Percentiles rank a stretch among this genome's conserved stretches.
phyloP scores from a whole-genome alignment of 202 grass and related monocot genomes.

The Carex arenaria region DNA sequence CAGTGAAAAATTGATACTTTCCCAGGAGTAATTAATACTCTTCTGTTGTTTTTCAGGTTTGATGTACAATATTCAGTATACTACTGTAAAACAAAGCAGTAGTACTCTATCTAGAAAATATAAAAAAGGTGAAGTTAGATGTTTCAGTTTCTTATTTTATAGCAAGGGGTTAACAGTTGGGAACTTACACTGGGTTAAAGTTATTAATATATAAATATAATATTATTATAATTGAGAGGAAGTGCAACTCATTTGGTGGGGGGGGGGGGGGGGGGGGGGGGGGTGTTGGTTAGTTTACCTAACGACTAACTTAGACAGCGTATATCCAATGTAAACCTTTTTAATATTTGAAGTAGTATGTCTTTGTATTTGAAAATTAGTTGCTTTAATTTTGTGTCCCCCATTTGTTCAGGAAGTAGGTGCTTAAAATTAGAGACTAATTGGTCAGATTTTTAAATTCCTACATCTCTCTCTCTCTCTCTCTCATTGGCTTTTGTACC shows the following conservation, averaged over 20 bases:
- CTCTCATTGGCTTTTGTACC: not conserved
- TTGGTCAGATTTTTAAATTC: not conserved
- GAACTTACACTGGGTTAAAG: slow-evolving; percentile 1
- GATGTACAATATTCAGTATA: not conserved
- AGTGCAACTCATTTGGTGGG: not conserved
- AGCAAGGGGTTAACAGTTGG: not conserved
- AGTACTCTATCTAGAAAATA: not conserved
- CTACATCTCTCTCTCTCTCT: not conserved
- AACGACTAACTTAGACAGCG: not conserved
- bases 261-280: not conserved
- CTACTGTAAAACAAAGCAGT: not conserved
- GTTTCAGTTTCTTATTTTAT: not conserved
- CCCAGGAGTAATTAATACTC: not conserved
- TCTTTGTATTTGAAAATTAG: not conserved
- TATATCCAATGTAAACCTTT: not conserved
- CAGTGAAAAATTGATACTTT: not conserved
- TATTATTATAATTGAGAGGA: slow-evolving; percentile 4
- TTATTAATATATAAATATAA: not conserved
- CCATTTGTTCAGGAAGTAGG: slow-evolving; percentile 10
- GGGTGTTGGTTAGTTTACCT: not conserved
- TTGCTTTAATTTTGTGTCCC: not conserved
- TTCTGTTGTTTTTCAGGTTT: not conserved
- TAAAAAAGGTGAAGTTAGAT: not conserved
- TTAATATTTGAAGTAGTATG: not conserved
- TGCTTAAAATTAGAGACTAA: not conserved